These are phyloP conservation scores for Lichtheimia ornata DNA, from an alignment of 371 early-diverging fungal genomes.

Conservation along the genomic window DNA sequence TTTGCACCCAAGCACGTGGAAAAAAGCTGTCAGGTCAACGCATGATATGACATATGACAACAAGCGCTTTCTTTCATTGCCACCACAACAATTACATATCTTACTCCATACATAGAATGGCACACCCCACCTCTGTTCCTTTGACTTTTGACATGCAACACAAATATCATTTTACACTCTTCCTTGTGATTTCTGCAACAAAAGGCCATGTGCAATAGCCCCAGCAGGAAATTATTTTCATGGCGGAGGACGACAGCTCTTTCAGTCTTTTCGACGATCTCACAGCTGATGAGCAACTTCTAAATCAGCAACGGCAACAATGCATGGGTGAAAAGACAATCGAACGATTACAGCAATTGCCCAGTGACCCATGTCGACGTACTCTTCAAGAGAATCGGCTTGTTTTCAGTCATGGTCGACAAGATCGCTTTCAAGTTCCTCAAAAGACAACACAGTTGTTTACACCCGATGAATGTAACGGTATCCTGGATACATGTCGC, in stretches of 20 bases:
- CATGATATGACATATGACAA: too few species aligned
- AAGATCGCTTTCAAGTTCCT: constrained; percentile 19
- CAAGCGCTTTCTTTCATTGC: too few species aligned
- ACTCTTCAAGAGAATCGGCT: constrained; percentile 33
- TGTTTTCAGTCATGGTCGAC: constrained; percentile 15
- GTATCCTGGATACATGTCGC: constrained; percentile 26
- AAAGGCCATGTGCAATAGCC: too few species aligned
- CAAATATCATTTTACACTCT: too few species aligned
- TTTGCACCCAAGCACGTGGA: too few species aligned
- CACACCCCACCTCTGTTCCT: too few species aligned
- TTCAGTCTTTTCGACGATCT: constrained; percentile 50
- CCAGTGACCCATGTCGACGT: constrained; percentile 26
- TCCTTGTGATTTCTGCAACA: too few species aligned
- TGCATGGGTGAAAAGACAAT: constrained; percentile 8
- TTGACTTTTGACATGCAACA: too few species aligned
- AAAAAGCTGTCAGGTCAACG: too few species aligned
- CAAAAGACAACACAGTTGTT: constrained; percentile 26
- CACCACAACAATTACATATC: too few species aligned
- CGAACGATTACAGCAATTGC: constrained; percentile 2
- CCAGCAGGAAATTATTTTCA: too few species aligned
- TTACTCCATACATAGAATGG: too few species aligned
- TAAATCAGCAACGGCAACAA: constrained; percentile 17
- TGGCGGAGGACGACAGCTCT: constrained; percentile 3
- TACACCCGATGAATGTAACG: constrained; percentile 25
- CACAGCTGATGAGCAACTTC: constrained; percentile 27